These are phyloP conservation scores for Talaromyces wortmannii DNA, from an alignment of 495 filamentous ascomycete species.

Conservation along the genomic window DNA sequence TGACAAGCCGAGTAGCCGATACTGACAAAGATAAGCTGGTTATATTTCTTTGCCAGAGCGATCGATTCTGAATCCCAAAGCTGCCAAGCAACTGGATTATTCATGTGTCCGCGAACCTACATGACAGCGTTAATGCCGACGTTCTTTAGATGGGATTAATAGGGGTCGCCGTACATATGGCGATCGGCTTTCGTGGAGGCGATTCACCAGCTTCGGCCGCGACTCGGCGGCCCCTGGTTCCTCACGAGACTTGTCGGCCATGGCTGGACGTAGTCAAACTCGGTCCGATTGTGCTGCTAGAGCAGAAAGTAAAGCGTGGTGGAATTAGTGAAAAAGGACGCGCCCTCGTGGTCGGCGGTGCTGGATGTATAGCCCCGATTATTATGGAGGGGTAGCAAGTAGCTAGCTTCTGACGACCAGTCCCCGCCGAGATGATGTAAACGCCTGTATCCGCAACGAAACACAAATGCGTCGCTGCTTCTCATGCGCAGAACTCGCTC, in stretches of 20 bases:
- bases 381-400: background rate
- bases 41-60: constrained; percentile 65
- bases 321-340: background rate
- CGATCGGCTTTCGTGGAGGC: constrained; percentile 65
- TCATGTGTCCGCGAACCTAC: constrained; percentile 69
- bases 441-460: background rate
- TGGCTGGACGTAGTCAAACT: background rate
- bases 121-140: background rate
- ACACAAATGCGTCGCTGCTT: background rate
- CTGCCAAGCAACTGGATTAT: constrained; percentile 93
- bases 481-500: background rate
- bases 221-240: constrained; percentile 12
- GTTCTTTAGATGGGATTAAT: no score
- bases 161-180: constrained; percentile 56
- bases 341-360: background rate
- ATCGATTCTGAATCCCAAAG: constrained; percentile 75
- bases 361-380: background rate
- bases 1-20: constrained; percentile 96
- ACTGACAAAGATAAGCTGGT: constrained; percentile 86
- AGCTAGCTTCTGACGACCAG: background rate
- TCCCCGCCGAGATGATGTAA: constrained; percentile 6
- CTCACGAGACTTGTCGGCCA: constrained; percentile 16
- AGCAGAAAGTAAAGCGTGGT: background rate
- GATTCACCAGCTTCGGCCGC: constrained; percentile 52
- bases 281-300: background rate